Evolutionary conservation across 352 stramenopile genomes (phyloP), one percentile per base, ranked within the genome.

Genomic region (Phytophthora nicotianae): DNA sequence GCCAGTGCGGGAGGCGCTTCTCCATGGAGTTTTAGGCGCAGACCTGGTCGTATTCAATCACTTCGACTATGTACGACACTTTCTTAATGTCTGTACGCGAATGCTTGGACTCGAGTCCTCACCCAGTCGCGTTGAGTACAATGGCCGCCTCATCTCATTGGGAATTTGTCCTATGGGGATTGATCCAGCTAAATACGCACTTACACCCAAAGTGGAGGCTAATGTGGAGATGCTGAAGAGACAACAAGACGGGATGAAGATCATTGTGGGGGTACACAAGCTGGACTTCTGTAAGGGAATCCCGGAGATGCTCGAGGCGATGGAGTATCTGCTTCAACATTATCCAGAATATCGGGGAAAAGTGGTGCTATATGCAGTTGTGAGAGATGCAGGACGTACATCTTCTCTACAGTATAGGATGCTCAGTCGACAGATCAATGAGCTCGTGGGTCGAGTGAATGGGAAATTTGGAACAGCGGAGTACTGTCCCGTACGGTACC

Each of bases 291-390:
- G 83, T 54, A 91, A 93, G 58, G 89, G 89, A 4, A 96, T 97
- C 27, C 88, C 85, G 2, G 84, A 96, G 50, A 96, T 95, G 83
- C 78, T 97, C 7, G 82, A 96, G 46, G 89, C 88, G 21, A 91
- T 96, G 69, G 90, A 97, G 62, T 91, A 96, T 23, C 70, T 97
- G 52, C 68, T 97, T 26, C 84, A 90, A 58, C 75, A 93, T 42
- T 94, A 97, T 54, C 90, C 90, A 56, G 86, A 97, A 43, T 97
- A 96, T 21, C 96, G 97, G 48, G 92, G 96, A 26, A 97, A 97
- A 38, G 77, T 98, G 0, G 89, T 98, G 23, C 79, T 98, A 50
- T 97, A 98, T 50, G 95, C 91, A 2, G 95, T 99, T n/a, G 96
- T 97, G 21, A 79, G 83, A 0, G 83, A 92, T 35, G 69, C 68